A percentile compares a stretch with the other conserved stretches of the same genome.
These are phyloP conservation scores for Medakamo hakoo DNA, from an alignment of 139 green algal genomes.

Conservation along the genomic window DNA sequence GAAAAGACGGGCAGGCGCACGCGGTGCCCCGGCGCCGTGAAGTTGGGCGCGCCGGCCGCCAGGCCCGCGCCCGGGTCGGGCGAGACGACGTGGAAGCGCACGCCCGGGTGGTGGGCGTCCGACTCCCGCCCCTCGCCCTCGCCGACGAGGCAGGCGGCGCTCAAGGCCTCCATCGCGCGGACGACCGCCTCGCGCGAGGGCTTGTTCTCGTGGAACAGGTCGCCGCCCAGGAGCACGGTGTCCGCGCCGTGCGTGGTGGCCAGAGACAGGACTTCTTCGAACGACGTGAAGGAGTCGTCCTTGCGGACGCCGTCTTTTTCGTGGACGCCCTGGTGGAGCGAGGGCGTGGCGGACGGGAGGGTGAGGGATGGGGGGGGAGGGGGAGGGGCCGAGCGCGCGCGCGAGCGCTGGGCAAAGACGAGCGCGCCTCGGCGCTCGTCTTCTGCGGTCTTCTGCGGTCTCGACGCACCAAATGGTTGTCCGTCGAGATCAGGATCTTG, in stretches of 20 bases:
- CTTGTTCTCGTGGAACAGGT: slow-evolving; percentile 98
- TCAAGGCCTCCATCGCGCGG: slow-evolving; percentile 64
- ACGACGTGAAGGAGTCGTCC: slow-evolving; percentile 83
- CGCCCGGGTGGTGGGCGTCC: no score
- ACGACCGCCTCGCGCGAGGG: slow-evolving; percentile 64
- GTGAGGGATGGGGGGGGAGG: no score
- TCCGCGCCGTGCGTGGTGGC: slow-evolving; percentile 46
- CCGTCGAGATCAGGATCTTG: slow-evolving; percentile 77
- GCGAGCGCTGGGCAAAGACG: no score
- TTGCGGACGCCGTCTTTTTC: slow-evolving; percentile 83
- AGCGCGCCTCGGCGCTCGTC: no score
- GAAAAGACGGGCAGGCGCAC: slow-evolving; percentile 90
- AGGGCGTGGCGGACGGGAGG: not conserved
- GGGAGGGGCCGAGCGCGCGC: no score
- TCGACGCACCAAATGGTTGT: slow-evolving; percentile 87
- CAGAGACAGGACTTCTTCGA: slow-evolving; percentile 76
- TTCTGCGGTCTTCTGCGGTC: no score
- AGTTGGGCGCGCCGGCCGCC: slow-evolving; percentile 50
- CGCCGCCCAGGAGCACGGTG: slow-evolving; percentile 82
- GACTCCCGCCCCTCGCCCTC: no score
- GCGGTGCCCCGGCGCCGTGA: slow-evolving; percentile 77
- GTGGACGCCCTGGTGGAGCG: slow-evolving; percentile 60
- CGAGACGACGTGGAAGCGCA: not conserved
- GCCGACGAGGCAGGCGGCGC: slow-evolving; percentile 55
- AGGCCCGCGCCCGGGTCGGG: not conserved